Conservation (phyloP, 257 asterid genomes). For the Nicotiana paniculata region DNA sequence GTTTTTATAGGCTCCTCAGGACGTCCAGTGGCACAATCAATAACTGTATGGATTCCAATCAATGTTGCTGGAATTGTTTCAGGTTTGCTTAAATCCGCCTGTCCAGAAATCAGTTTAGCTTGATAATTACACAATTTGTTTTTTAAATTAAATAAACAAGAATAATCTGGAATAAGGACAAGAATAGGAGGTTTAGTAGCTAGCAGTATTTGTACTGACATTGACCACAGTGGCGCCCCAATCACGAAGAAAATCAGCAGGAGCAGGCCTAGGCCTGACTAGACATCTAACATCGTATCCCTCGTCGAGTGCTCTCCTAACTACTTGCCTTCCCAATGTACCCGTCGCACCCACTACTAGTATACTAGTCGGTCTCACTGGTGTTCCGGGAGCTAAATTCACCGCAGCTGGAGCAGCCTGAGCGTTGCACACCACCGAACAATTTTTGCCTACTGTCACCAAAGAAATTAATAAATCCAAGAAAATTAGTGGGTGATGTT, state of each 20-base stretch:
- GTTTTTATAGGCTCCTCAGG: slow-evolving; percentile 96
- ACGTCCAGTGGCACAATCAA: slow-evolving; percentile 99
- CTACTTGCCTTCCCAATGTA: slow-evolving; percentile 90
- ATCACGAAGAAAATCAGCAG: slow-evolving; percentile 97
- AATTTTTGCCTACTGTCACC: slow-evolving; percentile 30
- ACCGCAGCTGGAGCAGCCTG: slow-evolving; percentile 45
- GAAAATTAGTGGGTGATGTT: not conserved
- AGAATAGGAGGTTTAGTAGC: no score
- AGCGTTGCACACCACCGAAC: slow-evolving; percentile 22
- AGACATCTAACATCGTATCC: slow-evolving; percentile 96
- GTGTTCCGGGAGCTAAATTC: slow-evolving; percentile 89
- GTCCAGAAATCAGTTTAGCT: slow-evolving; percentile 28
- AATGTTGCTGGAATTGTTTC: slow-evolving; percentile 94
- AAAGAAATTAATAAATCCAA: not conserved
- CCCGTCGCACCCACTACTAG: slow-evolving; percentile 97
- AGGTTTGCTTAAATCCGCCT: slow-evolving; percentile 97
- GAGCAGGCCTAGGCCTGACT: slow-evolving; percentile 94
- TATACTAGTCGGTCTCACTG: slow-evolving; percentile 80
- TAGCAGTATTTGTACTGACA: slow-evolving; percentile 23
- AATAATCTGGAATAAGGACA: no score
- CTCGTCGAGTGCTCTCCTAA: slow-evolving; percentile 91
- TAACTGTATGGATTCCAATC: slow-evolving; percentile 87
- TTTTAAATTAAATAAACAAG: no score
- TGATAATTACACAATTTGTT: no score
- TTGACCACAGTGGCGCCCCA: slow-evolving; percentile 99